Base-by-base conservation (phyloP, 768 basidiomycete genomes). In the Auriscalpium orientale region DNA sequence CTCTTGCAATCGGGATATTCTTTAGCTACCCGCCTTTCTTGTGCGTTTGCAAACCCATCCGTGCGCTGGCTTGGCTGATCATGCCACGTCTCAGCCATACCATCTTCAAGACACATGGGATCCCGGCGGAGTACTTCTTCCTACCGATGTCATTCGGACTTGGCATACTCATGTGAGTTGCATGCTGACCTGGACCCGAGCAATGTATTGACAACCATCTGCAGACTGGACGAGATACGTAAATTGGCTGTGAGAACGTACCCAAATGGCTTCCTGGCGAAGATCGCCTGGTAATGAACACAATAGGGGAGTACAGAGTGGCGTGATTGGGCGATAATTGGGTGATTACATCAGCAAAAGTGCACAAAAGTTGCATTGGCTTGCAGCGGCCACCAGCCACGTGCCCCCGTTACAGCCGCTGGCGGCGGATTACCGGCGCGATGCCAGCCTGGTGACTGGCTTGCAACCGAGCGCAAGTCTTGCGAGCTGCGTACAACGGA, bases 51-150 rank as follows among this genome's bases (percentile, higher is more conserved):
- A 18, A 28, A 13, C 16, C n/a, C 18, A 46, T n/a, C 8, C 12
- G 21, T 33, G 12, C 2, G 37, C 18, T 33, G 15, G 28, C 11
- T 11, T n/a, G n/a, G n/a, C 7, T n/a, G 9, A n/a, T 40, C 10
- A 4, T 36, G 2, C 22, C 9, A 33, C 8, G 22, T 28, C 22
- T 28, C 37, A 62, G 61, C 70, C 80, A 82, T 65, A 65, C 67
- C 21, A 66, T 76, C 8, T 82, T 84, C 72, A 67, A 74, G 57
- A 83, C 78, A 0, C 70, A 76, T 28, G 71, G 72, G 9, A 73
- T 81, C 58, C 64, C 65, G 1, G 71, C 65, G 16, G 72, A 79
- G 60, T 67, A 75, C 62, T 78, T 78, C 64, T 82, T 82, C 66
- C 68, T 83, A 1, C 81, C 80, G 0, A 67, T 82, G 58, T 67